phyloP scores from a whole-genome alignment of 495 filamentous ascomycete genomes.

The Talaromyces proteolyticus region DNA sequence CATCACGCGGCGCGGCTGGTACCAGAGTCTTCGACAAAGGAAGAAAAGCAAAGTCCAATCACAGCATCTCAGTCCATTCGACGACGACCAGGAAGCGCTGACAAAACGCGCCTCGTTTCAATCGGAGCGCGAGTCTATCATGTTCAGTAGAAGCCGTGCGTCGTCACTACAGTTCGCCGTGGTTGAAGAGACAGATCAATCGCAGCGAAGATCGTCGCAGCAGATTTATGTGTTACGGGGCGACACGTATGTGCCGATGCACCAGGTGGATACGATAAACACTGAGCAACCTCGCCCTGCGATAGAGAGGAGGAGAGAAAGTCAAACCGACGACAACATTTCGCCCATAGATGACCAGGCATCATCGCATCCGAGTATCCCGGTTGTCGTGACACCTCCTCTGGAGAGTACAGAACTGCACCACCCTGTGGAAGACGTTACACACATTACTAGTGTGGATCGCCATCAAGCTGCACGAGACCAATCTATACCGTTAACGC shows the following conservation, averaged over 20 bases:
- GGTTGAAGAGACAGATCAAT: constrained; percentile 10
- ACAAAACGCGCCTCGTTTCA: constrained; percentile 5
- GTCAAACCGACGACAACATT: not conserved
- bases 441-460: not conserved
- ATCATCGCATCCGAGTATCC: not conserved
- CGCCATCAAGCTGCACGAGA: not conserved
- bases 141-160: constrained; percentile 20
- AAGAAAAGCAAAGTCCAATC: not conserved
- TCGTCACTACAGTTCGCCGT: constrained; percentile 18
- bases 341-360: not conserved
- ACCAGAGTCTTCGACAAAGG: not conserved
- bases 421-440: not conserved
- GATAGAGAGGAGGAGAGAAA: not conserved
- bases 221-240: constrained; percentile 2
- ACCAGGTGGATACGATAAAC: not conserved
- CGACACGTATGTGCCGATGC: not conserved
- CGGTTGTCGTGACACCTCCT: constrained; percentile 3
- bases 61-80: not conserved
- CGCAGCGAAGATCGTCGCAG: not conserved
- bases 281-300: not conserved
- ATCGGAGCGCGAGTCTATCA: constrained; percentile 20
- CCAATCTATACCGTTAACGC: not conserved
- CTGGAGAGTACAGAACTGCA: not conserved
- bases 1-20: constrained; percentile 5
- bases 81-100: constrained; percentile 1